Evolutionary conservation across 176 grass and related monocot species (phyloP).

Genomic region (Pontederia crassipes): DNA sequence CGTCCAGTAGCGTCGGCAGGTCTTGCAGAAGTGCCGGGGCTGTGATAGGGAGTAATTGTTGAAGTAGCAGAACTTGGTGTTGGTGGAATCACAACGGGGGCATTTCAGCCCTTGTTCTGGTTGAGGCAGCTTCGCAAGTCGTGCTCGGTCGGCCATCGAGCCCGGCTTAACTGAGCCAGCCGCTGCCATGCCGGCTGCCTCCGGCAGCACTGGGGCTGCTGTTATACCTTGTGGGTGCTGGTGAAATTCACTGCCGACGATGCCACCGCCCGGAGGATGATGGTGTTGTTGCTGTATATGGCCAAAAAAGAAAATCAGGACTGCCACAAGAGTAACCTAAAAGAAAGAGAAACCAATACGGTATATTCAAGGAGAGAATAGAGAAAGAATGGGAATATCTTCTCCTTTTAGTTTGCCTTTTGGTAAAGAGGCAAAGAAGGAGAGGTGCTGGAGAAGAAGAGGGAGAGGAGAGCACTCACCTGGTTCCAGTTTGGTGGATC

Average conservation of each 20-base stretch:
- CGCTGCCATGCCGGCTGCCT: constrained; percentile 12
- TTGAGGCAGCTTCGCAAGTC: constrained; percentile 62
- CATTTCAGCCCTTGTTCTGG: constrained; percentile 80
- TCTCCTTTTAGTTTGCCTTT: constrained; percentile 21
- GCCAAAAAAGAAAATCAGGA: constrained; percentile 2
- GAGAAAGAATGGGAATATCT: constrained; percentile 15
- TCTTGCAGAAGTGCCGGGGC: constrained; percentile 99
- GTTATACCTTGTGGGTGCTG: constrained; percentile 23
- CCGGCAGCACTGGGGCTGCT: constrained; percentile 4
- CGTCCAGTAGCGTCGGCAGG: constrained; percentile 99
- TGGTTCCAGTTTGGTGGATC: constrained; percentile 91
- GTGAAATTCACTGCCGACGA: constrained; percentile 24
- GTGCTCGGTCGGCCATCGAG: constrained; percentile 74
- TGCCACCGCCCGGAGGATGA: constrained; percentile 30
- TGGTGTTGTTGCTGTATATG: constrained; percentile 56
- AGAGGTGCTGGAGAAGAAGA: constrained; percentile 5
- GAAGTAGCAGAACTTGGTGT: constrained; percentile 99
- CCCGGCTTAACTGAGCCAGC: constrained; percentile 10
- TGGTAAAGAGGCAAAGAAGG: constrained; percentile 12
- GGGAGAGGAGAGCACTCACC: constrained; percentile 35
- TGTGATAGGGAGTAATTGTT: constrained; percentile 99
- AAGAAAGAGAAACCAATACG: constrained; percentile 17
- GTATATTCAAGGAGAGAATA: constrained; percentile 72
- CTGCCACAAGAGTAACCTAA: background rate
- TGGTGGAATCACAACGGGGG: constrained; percentile 89